Evolutionary conservation across 2,329 filamentous ascomycete species (phyloP).

Genomic region (Didymella exigua): DNA sequence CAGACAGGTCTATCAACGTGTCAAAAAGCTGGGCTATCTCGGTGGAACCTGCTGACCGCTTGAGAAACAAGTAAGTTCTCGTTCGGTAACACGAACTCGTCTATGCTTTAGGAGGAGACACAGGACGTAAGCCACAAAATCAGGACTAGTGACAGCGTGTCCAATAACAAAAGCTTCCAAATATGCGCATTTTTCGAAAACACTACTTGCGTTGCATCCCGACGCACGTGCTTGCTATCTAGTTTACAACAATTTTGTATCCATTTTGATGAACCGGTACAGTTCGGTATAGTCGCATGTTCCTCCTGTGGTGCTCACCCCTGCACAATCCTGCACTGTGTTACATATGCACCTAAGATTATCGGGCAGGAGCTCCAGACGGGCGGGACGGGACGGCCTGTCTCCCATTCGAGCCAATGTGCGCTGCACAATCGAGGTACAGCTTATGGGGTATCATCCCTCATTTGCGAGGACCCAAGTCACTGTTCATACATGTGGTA

Average conservation of each 20-base stretch:
- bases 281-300: not conserved
- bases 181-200: not conserved
- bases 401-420: not conserved
- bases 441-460: slow-evolving; percentile 1
- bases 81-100: not conserved
- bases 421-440: slow-evolving; percentile 9
- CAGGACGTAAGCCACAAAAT: not conserved
- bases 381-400: slow-evolving; percentile 2
- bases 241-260: not conserved
- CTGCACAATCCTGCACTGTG: slow-evolving; percentile 6
- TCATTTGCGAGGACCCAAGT: slow-evolving; percentile 4
- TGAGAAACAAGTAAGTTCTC: not conserved
- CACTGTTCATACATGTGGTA: not conserved
- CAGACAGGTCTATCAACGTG: slow-evolving; percentile 17
- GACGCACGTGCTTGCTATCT: not conserved
- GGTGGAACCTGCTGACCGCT: slow-evolving; percentile 13
- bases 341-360: slow-evolving; percentile 14
- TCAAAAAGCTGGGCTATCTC: slow-evolving; percentile 22
- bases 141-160: no score
- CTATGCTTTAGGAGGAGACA: not conserved
- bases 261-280: not conserved
- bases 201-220: not conserved
- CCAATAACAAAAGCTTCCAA: not conserved
- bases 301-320: slow-evolving; percentile 7
- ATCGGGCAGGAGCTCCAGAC: slow-evolving; percentile 23